phyloP scores from a whole-genome alignment of 768 basidiomycete genomes.

The Antrodiella citrinella region DNA sequence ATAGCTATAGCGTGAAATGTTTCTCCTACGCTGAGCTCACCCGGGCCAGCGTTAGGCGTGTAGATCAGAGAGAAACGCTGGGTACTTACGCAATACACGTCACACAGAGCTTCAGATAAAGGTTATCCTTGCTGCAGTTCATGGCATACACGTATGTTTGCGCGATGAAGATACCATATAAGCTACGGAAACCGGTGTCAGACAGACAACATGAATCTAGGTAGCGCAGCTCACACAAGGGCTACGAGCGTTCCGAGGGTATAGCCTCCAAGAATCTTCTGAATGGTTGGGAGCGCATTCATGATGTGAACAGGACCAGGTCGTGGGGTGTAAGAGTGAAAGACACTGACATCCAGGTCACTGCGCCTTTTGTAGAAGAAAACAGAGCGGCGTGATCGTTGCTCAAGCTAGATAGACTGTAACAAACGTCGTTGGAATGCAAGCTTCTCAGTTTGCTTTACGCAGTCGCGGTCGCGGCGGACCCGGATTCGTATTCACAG shows the following conservation, averaged over 20 bases:
- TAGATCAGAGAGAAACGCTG: no score
- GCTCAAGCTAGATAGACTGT: no score
- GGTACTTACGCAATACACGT: neutral
- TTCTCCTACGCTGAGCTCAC: conserved; percentile 2
- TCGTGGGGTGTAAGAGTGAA: no score
- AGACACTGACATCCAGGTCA: no score
- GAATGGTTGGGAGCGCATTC: conserved; percentile 1
- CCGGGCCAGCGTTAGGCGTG: neutral
- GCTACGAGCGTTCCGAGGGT: neutral
- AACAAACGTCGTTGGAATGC: no score
- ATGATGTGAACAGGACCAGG: no score
- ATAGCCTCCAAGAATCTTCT: neutral
- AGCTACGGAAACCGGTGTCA: neutral
- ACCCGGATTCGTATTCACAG: no score
- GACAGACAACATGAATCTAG: neutral
- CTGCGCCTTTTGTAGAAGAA: no score
- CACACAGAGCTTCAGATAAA: neutral
- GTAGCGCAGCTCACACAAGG: neutral
- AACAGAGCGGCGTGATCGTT: no score
- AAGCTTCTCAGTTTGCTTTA: no score
- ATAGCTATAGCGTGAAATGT: neutral
- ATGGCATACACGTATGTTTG: neutral
- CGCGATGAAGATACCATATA: neutral
- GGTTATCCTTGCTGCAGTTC: neutral
- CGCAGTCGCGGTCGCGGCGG: no score